phyloP scores from a whole-genome alignment of 2,329 filamentous ascomycete genomes.

The Cladosporium sp. region DNA sequence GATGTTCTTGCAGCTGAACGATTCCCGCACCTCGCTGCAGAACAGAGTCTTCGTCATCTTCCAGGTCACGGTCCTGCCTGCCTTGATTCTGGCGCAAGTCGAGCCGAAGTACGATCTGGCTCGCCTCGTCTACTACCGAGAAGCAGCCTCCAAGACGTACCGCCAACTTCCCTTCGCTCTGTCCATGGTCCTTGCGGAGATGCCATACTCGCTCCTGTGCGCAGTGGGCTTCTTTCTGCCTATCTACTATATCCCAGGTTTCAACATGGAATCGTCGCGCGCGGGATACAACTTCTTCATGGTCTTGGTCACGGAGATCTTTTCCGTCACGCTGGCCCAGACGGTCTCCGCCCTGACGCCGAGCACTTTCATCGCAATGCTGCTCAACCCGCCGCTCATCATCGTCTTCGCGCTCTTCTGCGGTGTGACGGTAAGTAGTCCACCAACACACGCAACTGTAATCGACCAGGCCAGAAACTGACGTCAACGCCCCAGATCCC shows the following conservation, averaged over 20 bases:
- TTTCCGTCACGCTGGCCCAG: slow-evolving; percentile 74
- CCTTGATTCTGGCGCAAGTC: slow-evolving; percentile 75
- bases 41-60: slow-evolving; percentile 87
- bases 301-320: slow-evolving; percentile 74
- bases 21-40: slow-evolving; percentile 70
- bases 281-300: slow-evolving; percentile 87
- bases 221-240: slow-evolving; percentile 75
- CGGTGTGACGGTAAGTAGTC: slow-evolving; percentile 63
- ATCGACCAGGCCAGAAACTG: slow-evolving; percentile 37
- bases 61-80: slow-evolving; percentile 77
- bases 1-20: slow-evolving; percentile 69
- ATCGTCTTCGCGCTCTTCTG: slow-evolving; percentile 82
- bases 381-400: slow-evolving; percentile 69
- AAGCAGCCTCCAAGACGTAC: slow-evolving; percentile 82
- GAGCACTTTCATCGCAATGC: slow-evolving; percentile 68
- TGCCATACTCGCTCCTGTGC: slow-evolving; percentile 77
- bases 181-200: slow-evolving; percentile 73
- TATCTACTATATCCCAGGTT: slow-evolving; percentile 76
- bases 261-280: slow-evolving; percentile 55
- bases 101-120: slow-evolving; percentile 78
- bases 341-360: slow-evolving; percentile 71
- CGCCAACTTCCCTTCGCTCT: slow-evolving; percentile 70
- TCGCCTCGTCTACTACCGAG: slow-evolving; percentile 77
- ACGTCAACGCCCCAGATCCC: slow-evolving; percentile 35
- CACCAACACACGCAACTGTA: background rate